Evolutionary conservation across 1,139 yeast genomes (phyloP), one percentile per base, ranked within the genome.

Genomic region (Hansenula anomala): DNA sequence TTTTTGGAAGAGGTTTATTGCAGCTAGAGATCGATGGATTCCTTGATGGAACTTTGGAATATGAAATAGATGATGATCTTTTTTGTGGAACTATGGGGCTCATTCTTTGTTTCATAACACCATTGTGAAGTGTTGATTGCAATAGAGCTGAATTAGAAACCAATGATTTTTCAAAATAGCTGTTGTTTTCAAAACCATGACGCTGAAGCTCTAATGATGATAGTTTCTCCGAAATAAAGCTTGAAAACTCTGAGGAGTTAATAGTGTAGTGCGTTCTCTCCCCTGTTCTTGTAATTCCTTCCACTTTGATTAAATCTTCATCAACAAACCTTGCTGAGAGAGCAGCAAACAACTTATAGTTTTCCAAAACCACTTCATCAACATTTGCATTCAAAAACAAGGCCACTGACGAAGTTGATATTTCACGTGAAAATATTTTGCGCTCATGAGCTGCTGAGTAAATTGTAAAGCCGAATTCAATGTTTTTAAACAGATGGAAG

Each of bases 381-480:
- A 71, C 63, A 7, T 60, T 57, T 39, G 67, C 67, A 52, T 87
- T 88, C 46, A 89, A 66, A 44, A 84, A 76, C 14, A 90, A 56
- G 0, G 80, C 78, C 47, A 86, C 68, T 1, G 81, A 80, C 0
- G 90, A 74, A 48, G 71, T 76, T 26, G 74, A 63, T 4, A 61
- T 65, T 56, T 90, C 97, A 9, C 61, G 61, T 12, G 60, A 59
- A 52, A 88, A 89, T 2, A 76, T 71, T 2, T 67, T 59, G 4
- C 67, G 52, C 48, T 83, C 94, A 54, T 90, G 96, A 1, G 96
- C 97, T 0, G 95, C 80, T 14, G 85, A 80, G 58, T 78, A 89
- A 1, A 83, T 55, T 6, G 72, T 67, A 19, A 78, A 57, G n/a
- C 67, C 69, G 34, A 67, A 64, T 10, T 54, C 49, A 9, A 46